Conservation (phyloP, 208 protist species). For the Acanthamoeba royreba region DNA sequence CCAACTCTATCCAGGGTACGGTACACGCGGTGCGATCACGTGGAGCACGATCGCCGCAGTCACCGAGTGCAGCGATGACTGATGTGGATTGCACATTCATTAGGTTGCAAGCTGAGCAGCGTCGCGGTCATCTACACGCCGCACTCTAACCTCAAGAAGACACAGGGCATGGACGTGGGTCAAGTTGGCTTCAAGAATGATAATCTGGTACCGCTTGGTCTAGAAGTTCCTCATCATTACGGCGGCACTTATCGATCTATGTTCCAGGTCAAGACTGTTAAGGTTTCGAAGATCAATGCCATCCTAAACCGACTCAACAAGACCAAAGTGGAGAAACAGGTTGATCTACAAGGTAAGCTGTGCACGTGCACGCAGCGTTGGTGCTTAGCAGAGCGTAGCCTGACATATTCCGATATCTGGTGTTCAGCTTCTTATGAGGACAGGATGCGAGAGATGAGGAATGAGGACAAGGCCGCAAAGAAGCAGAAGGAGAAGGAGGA, state of each 20-base stretch:
- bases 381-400: neutral
- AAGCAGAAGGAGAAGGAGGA: conserved; percentile 80
- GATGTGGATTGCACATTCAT: neutral
- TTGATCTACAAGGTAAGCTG: conserved; percentile 18
- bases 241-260: neutral
- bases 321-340: conserved; percentile 88
- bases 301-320: conserved; percentile 92
- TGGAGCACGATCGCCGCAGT: neutral
- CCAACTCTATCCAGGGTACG: conserved; percentile 94
- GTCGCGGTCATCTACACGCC: conserved; percentile 95
- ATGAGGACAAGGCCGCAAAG: conserved; percentile 80
- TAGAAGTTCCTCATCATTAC: conserved; percentile 59
- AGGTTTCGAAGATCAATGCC: conserved; percentile 83
- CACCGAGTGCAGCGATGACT: conserved; percentile 76
- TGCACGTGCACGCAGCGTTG: conserved; percentile 53
- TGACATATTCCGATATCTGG: neutral
- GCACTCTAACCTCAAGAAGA: conserved; percentile 96
- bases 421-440: neutral
- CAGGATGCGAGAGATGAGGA: conserved; percentile 68
- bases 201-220: conserved; percentile 71
- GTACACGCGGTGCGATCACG: neutral
- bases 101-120: conserved; percentile 76
- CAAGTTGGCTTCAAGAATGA: conserved; percentile 93
- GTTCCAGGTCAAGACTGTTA: conserved; percentile 6
- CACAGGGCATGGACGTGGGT: conserved; percentile 92